phyloP scores from a whole-genome alignment of 805 yeast species.

The Wickerhamiella nectarea region DNA sequence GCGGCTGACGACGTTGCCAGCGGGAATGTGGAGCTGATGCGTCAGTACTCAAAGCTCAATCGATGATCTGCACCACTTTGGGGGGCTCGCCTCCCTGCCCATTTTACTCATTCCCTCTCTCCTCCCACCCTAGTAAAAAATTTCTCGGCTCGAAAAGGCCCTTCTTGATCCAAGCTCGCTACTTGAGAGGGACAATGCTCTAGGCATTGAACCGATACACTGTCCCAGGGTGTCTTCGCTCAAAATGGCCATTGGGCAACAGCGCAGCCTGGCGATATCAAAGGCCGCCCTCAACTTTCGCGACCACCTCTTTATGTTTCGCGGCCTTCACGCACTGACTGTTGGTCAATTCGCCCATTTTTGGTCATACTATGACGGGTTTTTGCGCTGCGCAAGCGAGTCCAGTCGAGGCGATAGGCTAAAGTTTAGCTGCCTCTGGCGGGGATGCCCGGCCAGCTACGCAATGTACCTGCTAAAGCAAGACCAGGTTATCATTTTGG shows the following conservation, averaged over 20 bases:
- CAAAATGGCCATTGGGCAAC: not conserved
- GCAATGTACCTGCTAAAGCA: not conserved
- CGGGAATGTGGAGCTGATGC: not conserved
- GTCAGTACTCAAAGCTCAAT: slow-evolving; percentile 4
- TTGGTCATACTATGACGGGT: slow-evolving; percentile 8
- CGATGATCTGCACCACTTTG: not conserved
- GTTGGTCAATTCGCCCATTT: slow-evolving; percentile 3
- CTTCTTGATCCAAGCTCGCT: not conserved
- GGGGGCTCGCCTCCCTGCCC: not conserved
- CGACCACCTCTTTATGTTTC: not conserved
- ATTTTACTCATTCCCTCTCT: not conserved
- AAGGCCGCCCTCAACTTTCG: not conserved
- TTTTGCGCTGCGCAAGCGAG: not conserved
- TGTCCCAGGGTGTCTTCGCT: not conserved
- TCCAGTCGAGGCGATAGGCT: not conserved
- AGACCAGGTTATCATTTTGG: not conserved
- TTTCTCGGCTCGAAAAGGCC: not conserved
- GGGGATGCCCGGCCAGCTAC: slow-evolving; percentile 6
- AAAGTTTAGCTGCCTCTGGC: slow-evolving; percentile 1
- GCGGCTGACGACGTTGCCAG: not conserved
- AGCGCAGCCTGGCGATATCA: slow-evolving; percentile 1
- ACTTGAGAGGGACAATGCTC: not conserved
- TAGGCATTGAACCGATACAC: not conserved
- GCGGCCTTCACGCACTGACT: not conserved
- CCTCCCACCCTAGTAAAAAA: too few species aligned